Evolutionary conservation across 2,329 filamentous ascomycete genomes (phyloP).

Genomic region (Monosporascus sp.): DNA sequence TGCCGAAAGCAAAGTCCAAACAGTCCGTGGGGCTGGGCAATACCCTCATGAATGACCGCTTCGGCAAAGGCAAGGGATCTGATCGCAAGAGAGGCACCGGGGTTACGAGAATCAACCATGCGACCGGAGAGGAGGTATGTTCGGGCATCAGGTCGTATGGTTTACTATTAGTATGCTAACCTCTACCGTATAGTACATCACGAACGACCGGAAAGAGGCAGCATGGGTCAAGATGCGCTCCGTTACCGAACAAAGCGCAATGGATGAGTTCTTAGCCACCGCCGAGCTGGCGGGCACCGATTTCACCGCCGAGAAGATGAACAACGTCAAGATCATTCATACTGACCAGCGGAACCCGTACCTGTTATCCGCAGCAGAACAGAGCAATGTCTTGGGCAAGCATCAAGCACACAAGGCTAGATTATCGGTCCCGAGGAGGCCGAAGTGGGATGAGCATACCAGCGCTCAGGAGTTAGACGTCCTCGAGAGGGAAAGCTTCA

Average conservation of each 20-base stretch:
- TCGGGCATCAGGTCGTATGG: neutral
- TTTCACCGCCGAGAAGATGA: constrained; percentile 98
- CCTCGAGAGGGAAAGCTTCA: constrained; percentile 71
- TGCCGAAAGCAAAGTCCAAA: constrained; percentile 80
- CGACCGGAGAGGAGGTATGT: constrained; percentile 68
- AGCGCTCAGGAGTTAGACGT: constrained; percentile 77
- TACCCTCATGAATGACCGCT: constrained; percentile 97
- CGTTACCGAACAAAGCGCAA: constrained; percentile 91
- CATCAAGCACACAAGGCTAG: constrained; percentile 74
- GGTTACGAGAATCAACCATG: constrained; percentile 66
- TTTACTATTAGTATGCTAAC: neutral
- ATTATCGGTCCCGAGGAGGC: constrained; percentile 84
- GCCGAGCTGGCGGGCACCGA: constrained; percentile 97
- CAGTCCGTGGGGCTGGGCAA: constrained; percentile 93
- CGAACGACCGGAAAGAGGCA: constrained; percentile 84
- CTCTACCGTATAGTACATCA: constrained; percentile 63
- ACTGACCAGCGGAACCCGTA: constrained; percentile 95
- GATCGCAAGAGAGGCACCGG: constrained; percentile 67
- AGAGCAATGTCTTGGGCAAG: constrained; percentile 71
- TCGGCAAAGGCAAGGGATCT: constrained; percentile 83
- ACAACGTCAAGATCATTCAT: constrained; percentile 98
- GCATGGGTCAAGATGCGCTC: constrained; percentile 99
- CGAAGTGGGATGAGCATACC: constrained; percentile 80
- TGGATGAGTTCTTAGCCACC: constrained; percentile 94
- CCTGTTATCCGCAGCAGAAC: constrained; percentile 77